Base-by-base conservation (phyloP, 768 basidiomycete genomes). In the Harrya chromipes region DNA sequence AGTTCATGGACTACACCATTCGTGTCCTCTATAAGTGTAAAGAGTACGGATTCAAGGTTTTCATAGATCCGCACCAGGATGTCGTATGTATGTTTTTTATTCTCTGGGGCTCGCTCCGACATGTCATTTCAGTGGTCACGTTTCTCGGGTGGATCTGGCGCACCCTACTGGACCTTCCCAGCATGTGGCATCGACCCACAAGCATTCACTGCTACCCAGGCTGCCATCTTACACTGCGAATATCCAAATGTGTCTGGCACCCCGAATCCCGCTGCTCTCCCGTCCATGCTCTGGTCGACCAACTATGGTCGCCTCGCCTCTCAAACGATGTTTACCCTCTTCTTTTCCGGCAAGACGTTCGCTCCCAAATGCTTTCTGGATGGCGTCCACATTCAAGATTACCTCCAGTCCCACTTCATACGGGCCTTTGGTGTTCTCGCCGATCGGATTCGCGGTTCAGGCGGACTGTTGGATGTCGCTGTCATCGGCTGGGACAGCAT, bases 41-140 rank as follows among this genome's bases (percentile, higher is more conserved):
- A 63, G 84, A 88, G 40, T 86, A 90, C 59, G 94, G 94, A 14
- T 97, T 97, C 70, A 81, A 80, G 64, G 85, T 94, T 12, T 97
- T 83, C 68, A 84, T 99, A 73, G 94, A 97, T 61, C 93, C 95
- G 5, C 95, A 99, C 67, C 95, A 99, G 67, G 95, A 99, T 61
- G 79, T 81, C 38, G 94, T 97, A 64, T 64, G 92, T 80, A 1
- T 19, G 12, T 19, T 10, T 26, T 19, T 20, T 27, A 10, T 33
- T 34, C 33, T 6, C 33, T 23, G 14, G 49, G 21, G 7, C 9
- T 23, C 17, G 24, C 17, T 19, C n/a, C 52, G 55, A 44, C 47
- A 20, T 0, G 2, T 0, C 21, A 21, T 17, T 0, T 4, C 59
- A 95, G 89, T 98, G 93, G 88, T 95, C 94, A 2, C 89, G 95